Base-by-base conservation (phyloP, 306 rosid species). In the Vicia villosa region DNA sequence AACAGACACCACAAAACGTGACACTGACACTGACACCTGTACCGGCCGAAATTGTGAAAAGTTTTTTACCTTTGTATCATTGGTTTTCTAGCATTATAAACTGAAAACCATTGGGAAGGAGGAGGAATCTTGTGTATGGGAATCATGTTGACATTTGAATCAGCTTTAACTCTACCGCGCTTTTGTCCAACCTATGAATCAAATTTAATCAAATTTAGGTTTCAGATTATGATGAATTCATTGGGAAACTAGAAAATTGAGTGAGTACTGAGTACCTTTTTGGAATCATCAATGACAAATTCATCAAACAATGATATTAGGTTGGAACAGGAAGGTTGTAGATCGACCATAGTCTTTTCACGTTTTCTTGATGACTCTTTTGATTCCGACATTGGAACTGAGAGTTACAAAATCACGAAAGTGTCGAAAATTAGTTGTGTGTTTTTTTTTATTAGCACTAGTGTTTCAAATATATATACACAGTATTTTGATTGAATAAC, bases 41-140 rank as follows among this genome's bases (percentile, higher is more conserved):
- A 1, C 28, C 28, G 28, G 3, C 28, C 28, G 28, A 24, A 24
- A 24, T 24, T 4, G 3, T 4, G 28, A 24, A 1, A n/a, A n/a
- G n/a, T 24, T 0, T n/a, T 55, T 42, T 79, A 93, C 98, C 98
- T 93, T 75, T 93, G 98, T 79, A 90, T 93, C 98, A 90, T 93
- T 15, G 98, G 98, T 40, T 57, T 76, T 74, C 97, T 80, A 14
- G 96, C 96, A 85, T 93, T 90, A 84, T 90, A 93, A 50, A 90
- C 61, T 63, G 98, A 93, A 77, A 93, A 88, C 98, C 98, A 93
- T 70, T 93, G 98, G 0, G 96, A 86, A 13, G 98, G 97, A 78
- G 98, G 97, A 41, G 96, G 93, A 60, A 86, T 90, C 82, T 90
- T 93, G 88, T 93, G 86, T 78, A 78, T 88, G 28, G 97, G 94